Conservation (phyloP, 208 protist species). For the Leptomonas seymouri region DNA sequence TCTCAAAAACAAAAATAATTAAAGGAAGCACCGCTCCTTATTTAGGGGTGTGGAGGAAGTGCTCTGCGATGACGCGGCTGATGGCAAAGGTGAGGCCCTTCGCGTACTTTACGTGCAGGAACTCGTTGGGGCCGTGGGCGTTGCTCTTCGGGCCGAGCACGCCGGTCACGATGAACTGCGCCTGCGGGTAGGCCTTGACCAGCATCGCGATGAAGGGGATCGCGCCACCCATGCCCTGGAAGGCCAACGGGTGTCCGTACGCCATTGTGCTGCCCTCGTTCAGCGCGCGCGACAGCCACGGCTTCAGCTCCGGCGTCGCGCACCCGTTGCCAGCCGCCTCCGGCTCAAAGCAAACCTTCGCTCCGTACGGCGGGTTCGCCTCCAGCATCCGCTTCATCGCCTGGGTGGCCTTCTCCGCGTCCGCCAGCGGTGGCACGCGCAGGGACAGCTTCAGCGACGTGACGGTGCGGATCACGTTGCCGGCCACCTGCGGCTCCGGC, state of each 20-base stretch:
- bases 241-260: slow-evolving; percentile 80
- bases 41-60: slow-evolving; percentile 67
- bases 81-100: slow-evolving; percentile 92
- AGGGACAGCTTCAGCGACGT: slow-evolving; percentile 94
- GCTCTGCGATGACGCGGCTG: slow-evolving; percentile 76
- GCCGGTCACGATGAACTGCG: slow-evolving; percentile 96
- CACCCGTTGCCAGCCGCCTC: slow-evolving; percentile 80
- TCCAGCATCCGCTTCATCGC: slow-evolving; percentile 79
- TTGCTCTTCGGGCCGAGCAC: slow-evolving; percentile 92
- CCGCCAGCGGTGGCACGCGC: slow-evolving; percentile 88
- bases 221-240: slow-evolving; percentile 86
- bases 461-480: slow-evolving; percentile 93
- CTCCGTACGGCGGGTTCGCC: slow-evolving; percentile 91
- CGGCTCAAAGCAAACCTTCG: slow-evolving; percentile 84
- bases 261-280: slow-evolving; percentile 78
- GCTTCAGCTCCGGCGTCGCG: slow-evolving; percentile 72
- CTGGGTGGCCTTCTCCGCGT: slow-evolving; percentile 51
- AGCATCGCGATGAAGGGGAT: slow-evolving; percentile 97
- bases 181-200: slow-evolving; percentile 82
- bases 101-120: slow-evolving; percentile 88
- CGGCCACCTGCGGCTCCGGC: slow-evolving; percentile 75
- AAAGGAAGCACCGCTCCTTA: background rate
- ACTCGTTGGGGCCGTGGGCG: slow-evolving; percentile 96
- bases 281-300: slow-evolving; percentile 84
- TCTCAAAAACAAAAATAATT: too few relatives aligned